Evolutionary conservation across 192 early-diverging fungal species (phyloP).

Genomic region (Backusella parvicylindrica): DNA sequence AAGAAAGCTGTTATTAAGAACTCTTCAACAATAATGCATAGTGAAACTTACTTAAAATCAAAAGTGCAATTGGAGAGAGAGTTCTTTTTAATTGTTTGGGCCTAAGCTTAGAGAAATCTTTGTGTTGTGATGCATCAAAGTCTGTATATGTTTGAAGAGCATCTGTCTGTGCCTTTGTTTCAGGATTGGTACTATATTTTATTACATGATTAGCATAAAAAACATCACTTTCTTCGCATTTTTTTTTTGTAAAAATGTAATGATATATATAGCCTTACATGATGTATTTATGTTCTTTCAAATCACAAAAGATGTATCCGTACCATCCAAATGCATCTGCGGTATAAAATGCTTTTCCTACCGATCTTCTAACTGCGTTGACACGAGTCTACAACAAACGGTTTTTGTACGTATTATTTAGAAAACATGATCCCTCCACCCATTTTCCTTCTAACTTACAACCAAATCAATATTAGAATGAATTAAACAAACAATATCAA

Average conservation of each 20-base stretch:
- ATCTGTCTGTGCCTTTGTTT: conserved; percentile 31
- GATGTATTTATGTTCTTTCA: conserved; percentile 57
- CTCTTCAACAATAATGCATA: neutral
- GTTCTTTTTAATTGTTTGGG: conserved; percentile 42
- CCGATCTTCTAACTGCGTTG: conserved; percentile 58
- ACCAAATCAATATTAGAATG: conserved; percentile 38
- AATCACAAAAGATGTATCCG: conserved; percentile 88
- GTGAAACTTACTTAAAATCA: conserved; percentile 41
- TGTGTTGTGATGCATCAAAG: conserved; percentile 34
- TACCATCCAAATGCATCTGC: conserved; percentile 68
- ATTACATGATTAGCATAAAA: too few relatives aligned
- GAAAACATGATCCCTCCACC: too few relatives aligned
- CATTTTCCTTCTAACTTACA: too few relatives aligned
- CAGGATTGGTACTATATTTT: conserved; percentile 29
- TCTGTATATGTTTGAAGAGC: conserved; percentile 39
- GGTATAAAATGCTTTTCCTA: conserved; percentile 59
- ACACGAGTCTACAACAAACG: conserved; percentile 42
- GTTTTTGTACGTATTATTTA: too few relatives aligned
- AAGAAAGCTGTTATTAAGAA: neutral
- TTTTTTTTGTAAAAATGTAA: too few relatives aligned
- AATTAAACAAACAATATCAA: conserved; percentile 68
- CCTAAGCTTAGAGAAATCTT: conserved; percentile 37
- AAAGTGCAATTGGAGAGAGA: conserved; percentile 47
- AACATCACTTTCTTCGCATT: too few relatives aligned
- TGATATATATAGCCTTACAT: too few relatives aligned